These are phyloP conservation scores for Ustulina deusta DNA, from an alignment of 2,329 filamentous ascomycete genomes.

Conservation along the genomic window DNA sequence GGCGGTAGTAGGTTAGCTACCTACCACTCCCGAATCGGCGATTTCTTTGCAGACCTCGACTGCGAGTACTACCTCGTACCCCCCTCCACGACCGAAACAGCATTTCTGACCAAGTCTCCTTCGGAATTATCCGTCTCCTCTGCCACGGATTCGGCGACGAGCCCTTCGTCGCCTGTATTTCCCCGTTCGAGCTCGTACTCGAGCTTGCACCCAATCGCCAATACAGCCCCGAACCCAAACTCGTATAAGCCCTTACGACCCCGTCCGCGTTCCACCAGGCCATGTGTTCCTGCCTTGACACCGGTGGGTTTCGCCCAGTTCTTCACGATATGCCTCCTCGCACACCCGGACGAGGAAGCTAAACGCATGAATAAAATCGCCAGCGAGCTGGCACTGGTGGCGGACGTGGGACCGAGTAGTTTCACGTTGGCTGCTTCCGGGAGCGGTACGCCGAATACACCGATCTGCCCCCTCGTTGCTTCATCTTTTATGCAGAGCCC, in stretches of 20 bases:
- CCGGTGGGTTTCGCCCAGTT: slow-evolving; percentile 76
- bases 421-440: not conserved
- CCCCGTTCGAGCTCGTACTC: slow-evolving; percentile 35
- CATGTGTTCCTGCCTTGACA: slow-evolving; percentile 73
- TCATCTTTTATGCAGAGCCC: slow-evolving; percentile 48
- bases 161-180: slow-evolving; percentile 27
- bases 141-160: not conserved
- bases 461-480: slow-evolving; percentile 2
- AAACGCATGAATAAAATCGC: slow-evolving; percentile 76
- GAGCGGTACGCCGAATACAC: not conserved
- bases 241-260: slow-evolving; percentile 2
- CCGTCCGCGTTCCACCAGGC: slow-evolving; percentile 51
- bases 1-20: slow-evolving; percentile 22
- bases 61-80: slow-evolving; percentile 76
- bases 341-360: slow-evolving; percentile 81
- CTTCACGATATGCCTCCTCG: slow-evolving; percentile 78
- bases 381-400: slow-evolving; percentile 74
- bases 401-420: slow-evolving; percentile 45
- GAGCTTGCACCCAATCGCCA: slow-evolving; percentile 15
- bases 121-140: slow-evolving; percentile 46
- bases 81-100: slow-evolving; percentile 25
- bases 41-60: slow-evolving; percentile 67
- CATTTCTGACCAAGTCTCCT: slow-evolving; percentile 45
- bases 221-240: slow-evolving; percentile 2
- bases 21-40: slow-evolving; percentile 64